phyloP scores from a whole-genome alignment of 1,284 basidiomycete species.

The Leccinum variabile region DNA sequence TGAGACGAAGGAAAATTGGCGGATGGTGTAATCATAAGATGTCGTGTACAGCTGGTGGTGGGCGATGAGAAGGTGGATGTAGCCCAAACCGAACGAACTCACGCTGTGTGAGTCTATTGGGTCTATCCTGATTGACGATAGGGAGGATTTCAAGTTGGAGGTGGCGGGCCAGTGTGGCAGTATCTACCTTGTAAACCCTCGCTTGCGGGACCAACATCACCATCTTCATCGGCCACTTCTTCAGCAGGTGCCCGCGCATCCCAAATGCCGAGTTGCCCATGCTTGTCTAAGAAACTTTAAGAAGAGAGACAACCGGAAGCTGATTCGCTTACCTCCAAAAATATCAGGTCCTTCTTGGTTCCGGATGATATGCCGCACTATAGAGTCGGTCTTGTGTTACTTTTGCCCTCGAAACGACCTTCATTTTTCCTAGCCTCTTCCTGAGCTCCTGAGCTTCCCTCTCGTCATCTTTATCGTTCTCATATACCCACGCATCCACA shows the following conservation, averaged over 20 bases:
- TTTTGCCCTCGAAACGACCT: slow-evolving; percentile 70
- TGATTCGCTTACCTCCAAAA: slow-evolving; percentile 60
- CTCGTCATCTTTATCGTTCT: slow-evolving; percentile 44
- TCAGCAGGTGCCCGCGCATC: slow-evolving; percentile 68
- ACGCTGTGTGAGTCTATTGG: slow-evolving; percentile 72
- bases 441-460: slow-evolving; percentile 52
- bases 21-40: slow-evolving; percentile 75
- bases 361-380: slow-evolving; percentile 75
- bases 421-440: slow-evolving; percentile 52
- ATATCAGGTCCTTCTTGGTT: slow-evolving; percentile 75
- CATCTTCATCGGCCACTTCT: slow-evolving; percentile 64
- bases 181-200: slow-evolving; percentile 65
- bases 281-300: slow-evolving; percentile 55
- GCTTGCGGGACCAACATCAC: slow-evolving; percentile 40
- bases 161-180: slow-evolving; percentile 81
- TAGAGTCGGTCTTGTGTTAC: slow-evolving; percentile 74
- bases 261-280: slow-evolving; percentile 79
- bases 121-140: slow-evolving; percentile 73
- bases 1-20: slow-evolving; percentile 66
- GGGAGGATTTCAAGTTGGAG: slow-evolving; percentile 71
- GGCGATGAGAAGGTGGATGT: slow-evolving; percentile 4
- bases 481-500: slow-evolving; percentile 52
- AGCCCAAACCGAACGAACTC: slow-evolving; percentile 17
- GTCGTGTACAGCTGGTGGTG: slow-evolving; percentile 65
- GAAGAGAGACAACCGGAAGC: slow-evolving; percentile 1